Evolutionary conservation across 179 eudicot species (phyloP).

Genomic region (Spinacia oleracea): DNA sequence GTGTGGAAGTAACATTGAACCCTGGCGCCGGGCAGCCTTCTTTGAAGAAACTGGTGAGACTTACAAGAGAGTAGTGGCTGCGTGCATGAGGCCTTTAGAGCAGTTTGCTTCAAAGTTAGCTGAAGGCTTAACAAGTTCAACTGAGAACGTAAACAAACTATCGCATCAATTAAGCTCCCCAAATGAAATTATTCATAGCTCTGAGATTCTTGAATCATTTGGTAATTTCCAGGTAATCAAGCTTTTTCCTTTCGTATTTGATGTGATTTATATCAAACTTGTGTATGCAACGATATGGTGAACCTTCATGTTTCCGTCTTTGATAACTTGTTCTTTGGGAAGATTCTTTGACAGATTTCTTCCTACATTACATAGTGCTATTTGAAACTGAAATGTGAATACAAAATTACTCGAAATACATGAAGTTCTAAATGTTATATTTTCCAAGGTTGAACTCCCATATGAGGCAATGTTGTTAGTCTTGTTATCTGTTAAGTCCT

Average conservation of each 20-base stretch:
- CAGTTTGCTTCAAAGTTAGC: constrained; percentile 58
- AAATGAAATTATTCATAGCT: constrained; percentile 37
- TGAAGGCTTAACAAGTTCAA: constrained; percentile 57
- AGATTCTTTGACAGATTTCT: neutral
- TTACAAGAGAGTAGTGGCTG: constrained; percentile 72
- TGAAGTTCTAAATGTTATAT: neutral
- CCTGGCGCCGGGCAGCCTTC: constrained; percentile 94
- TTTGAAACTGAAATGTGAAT: neutral
- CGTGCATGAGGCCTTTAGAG: constrained; percentile 76
- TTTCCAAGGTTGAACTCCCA: neutral
- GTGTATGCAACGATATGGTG: neutral
- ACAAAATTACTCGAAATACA: neutral
- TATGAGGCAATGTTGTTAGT: neutral
- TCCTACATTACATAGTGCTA: neutral
- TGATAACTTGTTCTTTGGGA: too few relatives aligned
- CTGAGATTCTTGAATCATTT: constrained; percentile 60
- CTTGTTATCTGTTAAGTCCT: neutral
- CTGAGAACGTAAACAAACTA: constrained; percentile 51
- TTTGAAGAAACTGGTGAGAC: constrained; percentile 94
- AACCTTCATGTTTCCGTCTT: neutral
- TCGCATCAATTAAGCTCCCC: constrained; percentile 69
- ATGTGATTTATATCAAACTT: neutral
- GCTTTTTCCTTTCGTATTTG: neutral
- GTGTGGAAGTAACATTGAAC: constrained; percentile 79
- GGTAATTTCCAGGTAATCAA: constrained; percentile 75